Evolutionary conservation across 495 filamentous ascomycete species (phyloP).

Genomic region (Penicillium lagena): DNA sequence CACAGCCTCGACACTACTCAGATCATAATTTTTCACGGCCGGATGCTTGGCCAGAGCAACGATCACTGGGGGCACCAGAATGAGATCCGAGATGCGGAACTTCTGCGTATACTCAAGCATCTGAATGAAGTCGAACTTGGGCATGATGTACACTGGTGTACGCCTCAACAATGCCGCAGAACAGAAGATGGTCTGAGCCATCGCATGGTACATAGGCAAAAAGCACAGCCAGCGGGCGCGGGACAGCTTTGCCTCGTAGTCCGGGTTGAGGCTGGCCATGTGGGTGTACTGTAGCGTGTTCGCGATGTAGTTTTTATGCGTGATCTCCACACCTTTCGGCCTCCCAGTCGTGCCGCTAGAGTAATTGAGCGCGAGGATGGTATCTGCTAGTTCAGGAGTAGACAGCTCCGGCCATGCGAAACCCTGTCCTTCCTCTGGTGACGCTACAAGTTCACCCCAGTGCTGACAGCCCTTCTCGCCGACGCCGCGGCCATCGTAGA

Average conservation of each 20-base stretch:
- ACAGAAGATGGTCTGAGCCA: conserved; percentile 44
- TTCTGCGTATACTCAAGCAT: conserved; percentile 63
- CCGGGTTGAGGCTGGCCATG: conserved; percentile 37
- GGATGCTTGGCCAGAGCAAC: conserved; percentile 69
- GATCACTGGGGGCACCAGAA: conserved; percentile 61
- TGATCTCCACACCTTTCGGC: conserved; percentile 78
- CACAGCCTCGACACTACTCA: conserved; percentile 54
- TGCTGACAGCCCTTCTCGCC: conserved; percentile 36
- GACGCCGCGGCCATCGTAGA: conserved; percentile 32
- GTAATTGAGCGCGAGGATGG: conserved; percentile 61
- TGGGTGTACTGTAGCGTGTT: conserved; percentile 56
- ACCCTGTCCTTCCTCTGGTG: conserved; percentile 30
- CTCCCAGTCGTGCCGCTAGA: conserved; percentile 74
- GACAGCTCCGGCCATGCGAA: conserved; percentile 38
- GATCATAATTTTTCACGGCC: conserved; percentile 56
- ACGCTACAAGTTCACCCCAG: conserved; percentile 43
- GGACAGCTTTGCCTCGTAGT: conserved; percentile 30
- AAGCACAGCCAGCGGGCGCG: conserved; percentile 48
- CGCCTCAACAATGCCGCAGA: conserved; percentile 30
- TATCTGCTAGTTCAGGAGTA: conserved; percentile 29
- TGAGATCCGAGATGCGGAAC: conserved; percentile 60
- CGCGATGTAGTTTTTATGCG: conserved; percentile 65
- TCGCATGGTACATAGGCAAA: conserved; percentile 71
- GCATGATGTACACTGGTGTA: conserved; percentile 63
- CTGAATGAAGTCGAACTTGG: conserved; percentile 63